Base-by-base conservation (phyloP, 2,329 filamentous ascomycete genomes). In the Capronia epimyces region DNA sequence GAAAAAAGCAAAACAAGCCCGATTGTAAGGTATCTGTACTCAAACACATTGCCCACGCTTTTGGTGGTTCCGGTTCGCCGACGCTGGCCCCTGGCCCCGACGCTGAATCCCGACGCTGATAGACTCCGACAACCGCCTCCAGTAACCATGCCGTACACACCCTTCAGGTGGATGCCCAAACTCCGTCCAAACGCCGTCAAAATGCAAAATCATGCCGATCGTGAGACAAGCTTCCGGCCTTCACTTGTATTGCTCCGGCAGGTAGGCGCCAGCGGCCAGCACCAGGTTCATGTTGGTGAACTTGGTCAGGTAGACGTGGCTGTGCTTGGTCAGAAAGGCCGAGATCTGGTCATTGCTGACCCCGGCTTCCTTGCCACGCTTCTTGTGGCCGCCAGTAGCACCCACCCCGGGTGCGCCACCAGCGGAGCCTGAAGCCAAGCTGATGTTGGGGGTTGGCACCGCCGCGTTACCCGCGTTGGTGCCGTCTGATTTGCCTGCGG, bases 211-310 rank as follows among this genome's bases (percentile, higher is more conserved):
- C n/a, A n/a, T n/a, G n/a, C n/a, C n/a, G n/a, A n/a, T n/a, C n/a
- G n/a, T n/a, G n/a, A n/a, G n/a, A n/a, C n/a, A n/a, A n/a, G n/a
- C n/a, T n/a, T n/a, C 29, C 6, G 7, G 7, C 29, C 7, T n/a
- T n/a, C 12, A 58, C 25, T 58, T 58, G 3, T 47, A 50, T 43
- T 56, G 54, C 24, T 62, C 59, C 31, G 80, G 81, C 64, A 83
- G 64, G 68, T 82, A 84, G 31, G 79, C 79, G 34, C 90, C 89
- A 41, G 87, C 89, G 18, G 89, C 89, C 55, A 97, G 76, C 10
- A 96, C 85, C 59, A 97, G 70, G 66, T 98, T 98, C 88, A 95
- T 96, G 54, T 89, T 78, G 2, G 93, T 97, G 63, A 96, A 96
- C 64, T 86, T 82, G 47, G 95, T 90, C 70, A 91, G 93, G 69